Evolutionary conservation across 2,329 filamentous ascomycete genomes (phyloP).

Genomic region (Phialemoniopsis sp.): DNA sequence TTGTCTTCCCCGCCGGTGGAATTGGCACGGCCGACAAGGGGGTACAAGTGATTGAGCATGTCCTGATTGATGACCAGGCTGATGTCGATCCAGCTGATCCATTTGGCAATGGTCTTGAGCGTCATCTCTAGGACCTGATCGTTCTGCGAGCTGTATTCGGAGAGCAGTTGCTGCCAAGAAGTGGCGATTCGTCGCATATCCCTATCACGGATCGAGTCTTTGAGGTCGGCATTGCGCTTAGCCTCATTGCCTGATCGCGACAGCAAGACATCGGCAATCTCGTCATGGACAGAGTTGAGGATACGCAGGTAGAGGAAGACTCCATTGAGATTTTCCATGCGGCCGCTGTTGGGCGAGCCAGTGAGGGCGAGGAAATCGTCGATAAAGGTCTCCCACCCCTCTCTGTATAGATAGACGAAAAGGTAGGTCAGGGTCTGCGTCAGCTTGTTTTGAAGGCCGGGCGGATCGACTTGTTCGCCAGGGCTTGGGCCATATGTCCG

Average conservation of each 20-base stretch:
- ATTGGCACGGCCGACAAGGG: slow-evolving; percentile 76
- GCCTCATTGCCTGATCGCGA: slow-evolving; percentile 73
- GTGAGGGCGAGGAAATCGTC: slow-evolving; percentile 84
- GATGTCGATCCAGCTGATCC: slow-evolving; percentile 99
- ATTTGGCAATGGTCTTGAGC: slow-evolving; percentile 87
- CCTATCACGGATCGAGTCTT: slow-evolving; percentile 81
- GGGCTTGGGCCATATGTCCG: slow-evolving; percentile 61
- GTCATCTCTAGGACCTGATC: slow-evolving; percentile 80
- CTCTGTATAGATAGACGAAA: slow-evolving; percentile 81
- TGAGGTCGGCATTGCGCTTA: slow-evolving; percentile 83
- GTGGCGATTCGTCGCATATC: slow-evolving; percentile 85
- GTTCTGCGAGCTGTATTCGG: slow-evolving; percentile 67
- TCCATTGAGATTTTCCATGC: slow-evolving; percentile 66
- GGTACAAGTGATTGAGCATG: slow-evolving; percentile 80
- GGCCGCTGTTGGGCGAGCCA: slow-evolving; percentile 52
- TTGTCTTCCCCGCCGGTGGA: slow-evolving; percentile 63
- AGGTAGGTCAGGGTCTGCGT: slow-evolving; percentile 93
- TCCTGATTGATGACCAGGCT: slow-evolving; percentile 85
- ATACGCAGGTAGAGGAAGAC: slow-evolving; percentile 87
- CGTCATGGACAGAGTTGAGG: slow-evolving; percentile 87
- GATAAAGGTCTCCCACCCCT: slow-evolving; percentile 85
- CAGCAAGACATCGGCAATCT: slow-evolving; percentile 91
- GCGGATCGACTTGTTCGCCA: slow-evolving; percentile 55
- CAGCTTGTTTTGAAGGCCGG: slow-evolving; percentile 90
- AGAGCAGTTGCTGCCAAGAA: slow-evolving; percentile 89